These are phyloP conservation scores for Torulaspora globosa DNA, from an alignment of 1,139 yeast genomes.

Conservation along the genomic window DNA sequence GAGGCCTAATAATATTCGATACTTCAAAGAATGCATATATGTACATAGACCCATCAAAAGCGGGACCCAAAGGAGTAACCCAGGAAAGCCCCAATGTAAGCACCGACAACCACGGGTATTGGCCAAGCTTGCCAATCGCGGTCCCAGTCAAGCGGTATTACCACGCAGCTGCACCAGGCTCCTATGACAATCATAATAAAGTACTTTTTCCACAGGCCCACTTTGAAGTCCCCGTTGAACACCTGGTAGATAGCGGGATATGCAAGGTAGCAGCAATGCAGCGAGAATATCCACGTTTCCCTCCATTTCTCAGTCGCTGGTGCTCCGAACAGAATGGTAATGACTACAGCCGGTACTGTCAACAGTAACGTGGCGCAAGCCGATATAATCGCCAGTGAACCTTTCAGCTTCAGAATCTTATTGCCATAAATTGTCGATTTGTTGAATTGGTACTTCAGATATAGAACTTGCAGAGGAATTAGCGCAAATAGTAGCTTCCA, in stretches of 20 bases:
- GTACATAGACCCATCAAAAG: constrained; percentile 17
- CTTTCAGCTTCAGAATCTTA: constrained; percentile 37
- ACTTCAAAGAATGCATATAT: constrained; percentile 5
- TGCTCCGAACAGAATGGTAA: constrained; percentile 76
- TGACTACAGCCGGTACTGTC: constrained; percentile 49
- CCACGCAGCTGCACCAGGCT: constrained; percentile 90
- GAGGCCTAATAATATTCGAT: constrained; percentile 2
- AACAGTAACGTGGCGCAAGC: constrained; percentile 41
- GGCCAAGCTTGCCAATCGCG: constrained; percentile 98
- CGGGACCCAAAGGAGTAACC: constrained; percentile 45
- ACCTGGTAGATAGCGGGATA: constrained; percentile 58
- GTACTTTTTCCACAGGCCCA: constrained; percentile 43
- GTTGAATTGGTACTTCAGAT: constrained; percentile 32
- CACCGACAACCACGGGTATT: constrained; percentile 80
- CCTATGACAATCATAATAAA: constrained; percentile 57
- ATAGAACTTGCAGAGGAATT: constrained; percentile 32
- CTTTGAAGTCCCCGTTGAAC: constrained; percentile 55
- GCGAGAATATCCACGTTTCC: constrained; percentile 63
- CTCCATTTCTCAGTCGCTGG: constrained; percentile 56
- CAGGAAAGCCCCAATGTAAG: constrained; percentile 61
- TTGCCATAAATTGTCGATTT: constrained; percentile 36
- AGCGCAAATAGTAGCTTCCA: constrained; percentile 22
- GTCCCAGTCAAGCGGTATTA: constrained; percentile 97
- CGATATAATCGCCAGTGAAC: constrained; percentile 41
- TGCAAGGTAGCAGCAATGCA: constrained; percentile 60